Conservation (phyloP, 768 basidiomycete genomes). For the Phylloporus arenicola region DNA sequence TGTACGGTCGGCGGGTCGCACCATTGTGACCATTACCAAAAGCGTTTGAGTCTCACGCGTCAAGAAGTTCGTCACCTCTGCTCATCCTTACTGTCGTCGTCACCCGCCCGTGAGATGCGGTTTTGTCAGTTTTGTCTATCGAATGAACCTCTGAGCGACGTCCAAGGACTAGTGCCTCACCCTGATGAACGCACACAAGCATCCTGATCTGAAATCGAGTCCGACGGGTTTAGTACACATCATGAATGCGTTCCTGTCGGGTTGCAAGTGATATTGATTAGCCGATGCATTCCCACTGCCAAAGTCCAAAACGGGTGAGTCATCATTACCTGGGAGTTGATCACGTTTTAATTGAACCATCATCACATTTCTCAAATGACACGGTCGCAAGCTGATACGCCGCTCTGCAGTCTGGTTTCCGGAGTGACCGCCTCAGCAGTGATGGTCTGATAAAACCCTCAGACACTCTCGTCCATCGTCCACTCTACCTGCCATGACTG, state of each 20-base stretch:
- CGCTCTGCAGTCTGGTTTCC: neutral
- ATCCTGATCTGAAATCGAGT: neutral
- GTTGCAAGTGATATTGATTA: neutral
- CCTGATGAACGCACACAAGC: too few species aligned
- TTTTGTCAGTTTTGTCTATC: too few species aligned
- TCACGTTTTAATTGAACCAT: neutral
- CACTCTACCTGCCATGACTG: constrained; percentile 11
- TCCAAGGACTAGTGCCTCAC: neutral
- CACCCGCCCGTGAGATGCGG: too few species aligned
- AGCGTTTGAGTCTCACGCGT: neutral
- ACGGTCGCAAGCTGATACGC: neutral
- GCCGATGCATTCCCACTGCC: neutral
- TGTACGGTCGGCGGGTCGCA: neutral
- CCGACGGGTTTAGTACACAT: neutral
- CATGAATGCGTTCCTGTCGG: neutral
- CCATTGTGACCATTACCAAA: neutral
- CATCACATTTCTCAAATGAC: neutral
- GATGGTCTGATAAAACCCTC: neutral
- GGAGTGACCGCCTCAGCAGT: neutral
- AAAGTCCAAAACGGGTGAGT: neutral
- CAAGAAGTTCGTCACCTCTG: too few species aligned
- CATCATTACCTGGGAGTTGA: neutral
- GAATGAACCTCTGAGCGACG: too few species aligned
- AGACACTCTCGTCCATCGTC: neutral
- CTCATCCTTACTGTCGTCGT: too few species aligned